phyloP scores from a whole-genome alignment of 2,329 filamentous ascomycete genomes.

The Penicillium verrucosum region DNA sequence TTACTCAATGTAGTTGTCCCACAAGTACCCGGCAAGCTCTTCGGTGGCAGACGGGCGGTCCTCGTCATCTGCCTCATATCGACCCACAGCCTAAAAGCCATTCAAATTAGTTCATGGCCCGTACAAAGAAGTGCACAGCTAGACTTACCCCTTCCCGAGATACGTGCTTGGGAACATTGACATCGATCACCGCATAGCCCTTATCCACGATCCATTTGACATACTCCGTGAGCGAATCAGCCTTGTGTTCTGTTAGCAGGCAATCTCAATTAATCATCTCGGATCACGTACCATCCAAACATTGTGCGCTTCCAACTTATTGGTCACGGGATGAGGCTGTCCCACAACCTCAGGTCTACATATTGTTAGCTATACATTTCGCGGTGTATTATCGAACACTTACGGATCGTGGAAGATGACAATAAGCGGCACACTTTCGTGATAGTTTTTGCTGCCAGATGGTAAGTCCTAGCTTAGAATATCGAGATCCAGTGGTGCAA shows the following conservation, averaged over 20 bases:
- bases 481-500: neutral
- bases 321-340: slow-evolving; percentile 66
- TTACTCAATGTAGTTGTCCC: slow-evolving; percentile 92
- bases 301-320: slow-evolving; percentile 76
- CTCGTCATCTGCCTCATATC: slow-evolving; percentile 47
- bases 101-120: neutral
- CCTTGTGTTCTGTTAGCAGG: slow-evolving; percentile 51
- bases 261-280: slow-evolving; percentile 9
- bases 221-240: slow-evolving; percentile 76
- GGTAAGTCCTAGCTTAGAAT: neutral
- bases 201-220: slow-evolving; percentile 78
- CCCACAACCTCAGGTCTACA: slow-evolving; percentile 66
- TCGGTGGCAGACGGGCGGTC: slow-evolving; percentile 58
- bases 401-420: slow-evolving; percentile 89
- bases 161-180: slow-evolving; percentile 81
- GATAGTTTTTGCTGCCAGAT: slow-evolving; percentile 57
- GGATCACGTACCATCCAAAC: slow-evolving; percentile 71
- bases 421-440: slow-evolving; percentile 65
- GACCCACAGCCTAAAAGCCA: slow-evolving; percentile 21
- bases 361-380: slow-evolving; percentile 12
- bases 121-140: neutral
- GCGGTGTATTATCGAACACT: slow-evolving; percentile 35
- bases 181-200: slow-evolving; percentile 80
- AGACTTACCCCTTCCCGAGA: slow-evolving; percentile 59
- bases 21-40: slow-evolving; percentile 79